Conservation (phyloP, 805 yeast species). For the Candida patagonica region DNA sequence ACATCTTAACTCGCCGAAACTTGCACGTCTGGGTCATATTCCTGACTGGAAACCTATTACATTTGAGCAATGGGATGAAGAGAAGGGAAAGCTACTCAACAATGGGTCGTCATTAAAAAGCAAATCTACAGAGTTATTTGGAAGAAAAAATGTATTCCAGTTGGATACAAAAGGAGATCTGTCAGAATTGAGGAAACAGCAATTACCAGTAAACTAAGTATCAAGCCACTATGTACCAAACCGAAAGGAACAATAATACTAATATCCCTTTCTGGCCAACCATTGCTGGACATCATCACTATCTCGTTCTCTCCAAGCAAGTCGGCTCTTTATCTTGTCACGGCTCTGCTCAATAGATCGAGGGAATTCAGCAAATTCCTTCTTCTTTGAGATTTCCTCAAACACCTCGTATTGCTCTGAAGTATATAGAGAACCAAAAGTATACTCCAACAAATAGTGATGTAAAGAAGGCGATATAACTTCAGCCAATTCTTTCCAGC, state of each 20-base stretch:
- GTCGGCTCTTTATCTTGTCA: conserved; percentile 43
- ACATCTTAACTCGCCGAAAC: conserved; percentile 30
- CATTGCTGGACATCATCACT: conserved; percentile 34
- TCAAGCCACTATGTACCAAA: too few relatives aligned
- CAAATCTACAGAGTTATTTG: neutral
- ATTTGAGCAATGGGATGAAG: conserved; percentile 37
- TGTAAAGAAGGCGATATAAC: conserved; percentile 68
- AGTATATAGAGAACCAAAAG: conserved; percentile 54
- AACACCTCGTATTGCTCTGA: conserved; percentile 44
- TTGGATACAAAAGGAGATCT: neutral
- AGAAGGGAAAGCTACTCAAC: conserved; percentile 35
- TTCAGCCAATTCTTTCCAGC: conserved; percentile 64
- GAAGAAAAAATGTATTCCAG: neutral
- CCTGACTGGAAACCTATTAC: conserved; percentile 32
- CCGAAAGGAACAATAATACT: too few relatives aligned
- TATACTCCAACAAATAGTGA: conserved; percentile 52
- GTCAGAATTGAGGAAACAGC: too few relatives aligned
- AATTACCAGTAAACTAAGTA: too few relatives aligned
- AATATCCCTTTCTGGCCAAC: too few relatives aligned
- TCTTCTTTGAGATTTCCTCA: conserved; percentile 37
- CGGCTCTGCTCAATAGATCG: conserved; percentile 46
- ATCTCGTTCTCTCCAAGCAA: conserved; percentile 44
- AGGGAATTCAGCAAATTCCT: conserved; percentile 47
- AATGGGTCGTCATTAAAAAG: neutral
- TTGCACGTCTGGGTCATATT: conserved; percentile 25